Evolutionary conservation across 768 basidiomycete species (phyloP).

Genomic region (Serendipita sp.): DNA sequence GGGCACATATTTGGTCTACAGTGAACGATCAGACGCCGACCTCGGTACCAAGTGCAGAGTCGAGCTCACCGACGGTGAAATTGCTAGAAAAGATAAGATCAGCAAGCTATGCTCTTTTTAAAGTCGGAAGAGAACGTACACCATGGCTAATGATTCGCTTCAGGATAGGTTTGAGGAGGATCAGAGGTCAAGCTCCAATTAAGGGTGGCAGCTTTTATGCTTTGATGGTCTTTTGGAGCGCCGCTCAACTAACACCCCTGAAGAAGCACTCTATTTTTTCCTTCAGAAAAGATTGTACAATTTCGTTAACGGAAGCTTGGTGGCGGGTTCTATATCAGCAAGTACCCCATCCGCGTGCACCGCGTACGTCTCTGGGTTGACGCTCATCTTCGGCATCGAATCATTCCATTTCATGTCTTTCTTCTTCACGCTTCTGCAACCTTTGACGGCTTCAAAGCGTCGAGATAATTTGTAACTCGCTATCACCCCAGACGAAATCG

Average conservation of each 20-base stretch:
- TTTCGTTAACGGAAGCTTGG: slow-evolving; percentile 46
- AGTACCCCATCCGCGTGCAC: slow-evolving; percentile 69
- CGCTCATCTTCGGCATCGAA: slow-evolving; percentile 61
- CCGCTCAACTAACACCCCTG: too few species aligned
- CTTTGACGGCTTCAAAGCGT: slow-evolving; percentile 52
- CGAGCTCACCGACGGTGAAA: slow-evolving; percentile 64
- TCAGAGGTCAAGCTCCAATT: background rate
- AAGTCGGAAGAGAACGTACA: slow-evolving; percentile 7
- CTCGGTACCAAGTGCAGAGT: background rate
- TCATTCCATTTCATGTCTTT: slow-evolving; percentile 91
- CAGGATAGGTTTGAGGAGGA: background rate
- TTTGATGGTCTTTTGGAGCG: too few species aligned
- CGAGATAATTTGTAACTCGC: slow-evolving; percentile 56
- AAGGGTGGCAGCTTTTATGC: background rate
- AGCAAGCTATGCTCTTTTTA: slow-evolving; percentile 3
- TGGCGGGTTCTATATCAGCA: slow-evolving; percentile 62
- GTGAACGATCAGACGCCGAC: slow-evolving; percentile 8
- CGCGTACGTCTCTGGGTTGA: slow-evolving; percentile 86
- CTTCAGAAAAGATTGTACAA: slow-evolving; percentile 67
- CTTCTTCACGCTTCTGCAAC: slow-evolving; percentile 65
- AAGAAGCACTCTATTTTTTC: too few species aligned
- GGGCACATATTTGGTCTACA: slow-evolving; percentile 66
- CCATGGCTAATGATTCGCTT: slow-evolving; percentile 1
- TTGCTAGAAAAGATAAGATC: slow-evolving; percentile 35
- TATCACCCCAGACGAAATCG: slow-evolving; percentile 43